Base-by-base conservation (phyloP, 352 stramenopile species). In the Phytophthora pluvialis region DNA sequence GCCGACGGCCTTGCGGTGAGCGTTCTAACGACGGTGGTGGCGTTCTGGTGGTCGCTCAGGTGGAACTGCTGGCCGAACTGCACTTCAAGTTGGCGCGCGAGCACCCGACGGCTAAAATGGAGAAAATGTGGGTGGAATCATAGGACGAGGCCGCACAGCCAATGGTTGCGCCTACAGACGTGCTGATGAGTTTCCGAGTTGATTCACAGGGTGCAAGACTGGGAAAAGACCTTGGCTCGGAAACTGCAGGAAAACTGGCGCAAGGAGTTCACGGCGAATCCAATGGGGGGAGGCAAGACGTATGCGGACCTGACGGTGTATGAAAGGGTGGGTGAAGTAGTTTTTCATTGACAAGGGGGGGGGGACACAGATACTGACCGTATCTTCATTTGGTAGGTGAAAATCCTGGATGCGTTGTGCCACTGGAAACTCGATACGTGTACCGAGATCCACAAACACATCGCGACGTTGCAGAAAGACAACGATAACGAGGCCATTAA, bases 401-500 rank as follows among this genome's bases (percentile, higher is more conserved):
- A 75, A 43, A 85, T 95, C n/a, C 51, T 95, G 45, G 83, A 94
- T 55, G 80, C 75, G n/a, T 65, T 95, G 32, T 95, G 87, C 44
- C 73, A 92, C 47, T 94, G 87, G 85, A 91, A 93, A 68, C 64
- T 90, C 3, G 83, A 95, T 32, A 89, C 82, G 12, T 94, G 83
- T 47, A 55, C 62, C 0, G 87, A 95, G 39, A 90, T 95, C 31
- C 79, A 84, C 45, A 94, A 95, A 52, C 67, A 88, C 59, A 81
- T 95, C 46, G 73, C 73, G 12, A 69, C 52, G 11, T 42, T 88
- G 36, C 76, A 91, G 59, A 90, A 93, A 68, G 83, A 91, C 49
- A 77, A 81, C 25, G 73, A 90, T 40, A 60, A 71, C 6, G 85
- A 91, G 18, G 72, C 65, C 6, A 76, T 91, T 39, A 75, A 80